phyloP scores from a whole-genome alignment of 2,329 filamentous ascomycete genomes.

The Truncatella angustata region DNA sequence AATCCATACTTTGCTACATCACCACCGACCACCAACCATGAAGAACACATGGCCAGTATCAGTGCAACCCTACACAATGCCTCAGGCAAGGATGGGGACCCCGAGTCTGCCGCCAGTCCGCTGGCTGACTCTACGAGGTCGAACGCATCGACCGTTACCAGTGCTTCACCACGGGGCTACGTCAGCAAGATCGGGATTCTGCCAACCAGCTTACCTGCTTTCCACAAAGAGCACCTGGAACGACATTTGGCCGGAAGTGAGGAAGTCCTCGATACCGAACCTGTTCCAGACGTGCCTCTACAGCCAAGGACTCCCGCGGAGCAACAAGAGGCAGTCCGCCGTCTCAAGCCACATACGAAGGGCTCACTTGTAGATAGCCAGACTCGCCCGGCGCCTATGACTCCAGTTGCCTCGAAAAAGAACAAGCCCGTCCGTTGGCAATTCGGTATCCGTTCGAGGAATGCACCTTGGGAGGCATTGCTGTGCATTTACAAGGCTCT shows the following conservation, averaged over 20 bases:
- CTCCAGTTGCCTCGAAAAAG: conserved; percentile 67
- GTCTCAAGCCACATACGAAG: conserved; percentile 81
- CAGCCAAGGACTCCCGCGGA: conserved; percentile 65
- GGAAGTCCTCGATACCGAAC: conserved; percentile 40
- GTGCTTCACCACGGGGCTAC: conserved; percentile 52
- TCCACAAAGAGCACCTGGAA: conserved; percentile 89
- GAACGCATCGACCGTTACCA: conserved; percentile 46
- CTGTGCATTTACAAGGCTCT: conserved; percentile 93
- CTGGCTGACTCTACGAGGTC: conserved; percentile 56
- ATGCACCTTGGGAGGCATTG: conserved; percentile 91
- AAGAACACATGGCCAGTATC: conserved; percentile 55
- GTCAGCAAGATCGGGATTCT: conserved; percentile 88
- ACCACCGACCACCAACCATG: conserved; percentile 46
- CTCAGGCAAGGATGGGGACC: conserved; percentile 14
- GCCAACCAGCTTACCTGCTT: conserved; percentile 84
- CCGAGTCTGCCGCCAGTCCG: conserved; percentile 43
- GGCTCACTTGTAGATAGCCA: conserved; percentile 66
- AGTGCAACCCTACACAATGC: conserved; percentile 46
- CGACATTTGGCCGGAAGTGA: conserved; percentile 56
- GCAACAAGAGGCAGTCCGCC: conserved; percentile 75
- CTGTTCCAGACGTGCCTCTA: conserved; percentile 46
- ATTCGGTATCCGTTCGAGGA: conserved; percentile 93
- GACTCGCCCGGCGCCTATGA: conserved; percentile 61
- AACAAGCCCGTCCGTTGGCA: conserved; percentile 89
- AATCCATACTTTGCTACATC: conserved; percentile 42